Base-by-base conservation (phyloP, 2,329 filamentous ascomycete genomes). In the Colletotrichum karsti region DNA sequence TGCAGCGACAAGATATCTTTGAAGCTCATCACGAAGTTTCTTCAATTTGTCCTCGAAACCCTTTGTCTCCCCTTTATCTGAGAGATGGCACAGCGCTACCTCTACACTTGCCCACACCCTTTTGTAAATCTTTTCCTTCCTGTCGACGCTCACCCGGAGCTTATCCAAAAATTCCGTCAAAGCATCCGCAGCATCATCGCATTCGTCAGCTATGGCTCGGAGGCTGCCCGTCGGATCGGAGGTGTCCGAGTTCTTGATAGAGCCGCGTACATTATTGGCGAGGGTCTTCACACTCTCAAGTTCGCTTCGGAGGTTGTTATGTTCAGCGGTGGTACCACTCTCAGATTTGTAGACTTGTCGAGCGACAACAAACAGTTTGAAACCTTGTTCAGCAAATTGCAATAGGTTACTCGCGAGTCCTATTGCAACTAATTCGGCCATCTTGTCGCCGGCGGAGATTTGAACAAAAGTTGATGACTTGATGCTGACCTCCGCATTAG, bases 391-490 rank as follows among this genome's bases (percentile, higher is more conserved):
- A 39, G 56, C 35, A 24, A 65, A 65, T 20, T 59, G 54, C 4
- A 59, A 7, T 8, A 65, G 53, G 39, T 57, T 51, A 24, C 54
- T 37, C 9, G 62, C 62, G 20, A 62, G 56, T 89, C 88, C 3
- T 87, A 86, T 63, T 88, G 78, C 62, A 10, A 44, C 44, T 20
- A 60, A 30, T 12, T 26, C 57, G 18, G 46, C 57, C 57, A 56
- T 56, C n/a, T n/a, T n/a, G n/a, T n/a, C n/a, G n/a, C n/a, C n/a
- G n/a, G n/a, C n/a, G n/a, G n/a, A n/a, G n/a, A n/a, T n/a, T n/a
- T n/a, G n/a, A n/a, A n/a, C n/a, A n/a, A n/a, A n/a, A n/a, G n/a
- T n/a, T n/a, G n/a, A n/a, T n/a, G n/a, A n/a, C n/a, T n/a, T n/a
- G n/a, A n/a, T n/a, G n/a, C n/a, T n/a, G n/a, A n/a, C n/a, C n/a